Evolutionary conservation across 257 asterid genomes (phyloP).

Genomic region (Verbascum thapsus): DNA sequence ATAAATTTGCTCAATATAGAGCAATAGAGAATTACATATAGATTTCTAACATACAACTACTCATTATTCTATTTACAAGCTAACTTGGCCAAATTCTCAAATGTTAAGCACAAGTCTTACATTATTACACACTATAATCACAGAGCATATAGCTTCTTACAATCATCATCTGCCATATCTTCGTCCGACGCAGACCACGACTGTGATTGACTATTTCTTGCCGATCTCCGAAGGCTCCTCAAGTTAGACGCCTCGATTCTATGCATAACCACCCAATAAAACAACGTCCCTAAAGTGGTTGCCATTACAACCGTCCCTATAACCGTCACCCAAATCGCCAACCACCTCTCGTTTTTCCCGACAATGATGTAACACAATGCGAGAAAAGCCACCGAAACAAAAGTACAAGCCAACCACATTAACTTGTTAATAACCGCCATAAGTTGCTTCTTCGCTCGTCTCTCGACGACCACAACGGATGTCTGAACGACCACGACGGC

Average conservation of each 20-base stretch:
- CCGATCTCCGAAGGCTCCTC: slow-evolving; percentile 57
- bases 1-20: neutral
- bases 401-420: slow-evolving; percentile 83
- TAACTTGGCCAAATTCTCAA: slow-evolving; percentile 1
- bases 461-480: slow-evolving; percentile 68
- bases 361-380: slow-evolving; percentile 61
- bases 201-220: slow-evolving; percentile 49
- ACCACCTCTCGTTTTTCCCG: slow-evolving; percentile 58
- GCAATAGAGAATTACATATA: neutral
- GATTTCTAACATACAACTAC: too few relatives aligned
- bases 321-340: slow-evolving; percentile 62
- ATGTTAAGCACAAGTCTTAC: neutral
- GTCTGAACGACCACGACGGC: slow-evolving; percentile 90
- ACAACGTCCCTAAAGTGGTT: slow-evolving; percentile 62
- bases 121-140: slow-evolving; percentile 29
- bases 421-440: slow-evolving; percentile 79
- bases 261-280: slow-evolving; percentile 71
- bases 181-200: slow-evolving; percentile 50
- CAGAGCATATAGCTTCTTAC: slow-evolving; percentile 66
- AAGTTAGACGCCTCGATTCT: slow-evolving; percentile 68
- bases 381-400: slow-evolving; percentile 59
- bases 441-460: slow-evolving; percentile 59
- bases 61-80: slow-evolving; percentile 25
- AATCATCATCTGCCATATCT: slow-evolving; percentile 52
- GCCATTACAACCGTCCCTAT: slow-evolving; percentile 68